phyloP scores from a whole-genome alignment of 345 rosid genomes.

The Citrus hindsii region DNA sequence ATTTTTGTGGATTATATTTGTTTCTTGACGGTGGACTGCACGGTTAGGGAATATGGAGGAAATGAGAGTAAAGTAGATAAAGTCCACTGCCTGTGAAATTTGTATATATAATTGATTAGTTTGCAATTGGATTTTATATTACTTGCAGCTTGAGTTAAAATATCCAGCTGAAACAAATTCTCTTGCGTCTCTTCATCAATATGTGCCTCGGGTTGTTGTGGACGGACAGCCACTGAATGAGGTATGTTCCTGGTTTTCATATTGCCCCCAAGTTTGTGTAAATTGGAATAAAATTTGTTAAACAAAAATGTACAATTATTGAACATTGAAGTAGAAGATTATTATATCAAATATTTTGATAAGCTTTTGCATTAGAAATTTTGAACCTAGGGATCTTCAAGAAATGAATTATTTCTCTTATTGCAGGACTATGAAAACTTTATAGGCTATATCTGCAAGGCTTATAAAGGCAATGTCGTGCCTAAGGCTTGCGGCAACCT shows the following conservation, averaged over 20 bases:
- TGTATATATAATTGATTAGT: not conserved
- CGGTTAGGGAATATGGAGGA: not conserved
- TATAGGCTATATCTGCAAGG: conserved; percentile 76
- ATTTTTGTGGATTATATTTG: too few relatives aligned
- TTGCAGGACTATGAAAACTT: conserved; percentile 72
- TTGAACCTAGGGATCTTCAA: not conserved
- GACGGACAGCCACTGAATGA: conserved; percentile 87
- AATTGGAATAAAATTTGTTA: not conserved
- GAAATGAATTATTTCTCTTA: not conserved
- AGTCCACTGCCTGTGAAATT: not conserved
- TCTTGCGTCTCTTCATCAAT: conserved; percentile 77
- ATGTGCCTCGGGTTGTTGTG: conserved; percentile 94
- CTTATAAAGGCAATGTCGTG: conserved; percentile 46
- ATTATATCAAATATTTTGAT: not conserved
- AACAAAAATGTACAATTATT: not conserved
- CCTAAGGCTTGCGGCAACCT: conserved; percentile 44
- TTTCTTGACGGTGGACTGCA: not conserved
- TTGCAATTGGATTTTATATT: not conserved
- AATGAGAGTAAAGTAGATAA: not conserved
- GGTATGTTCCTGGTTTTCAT: conserved; percentile 34
- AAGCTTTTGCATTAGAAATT: not conserved
- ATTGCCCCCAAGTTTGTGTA: not conserved
- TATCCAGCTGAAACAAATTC: conserved; percentile 78
- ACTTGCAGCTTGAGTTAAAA: conserved; percentile 70
- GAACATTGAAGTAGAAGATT: not conserved